These are phyloP conservation scores for Anisodus acutangulus DNA, from an alignment of 257 asterid species.

Conservation along the genomic window DNA sequence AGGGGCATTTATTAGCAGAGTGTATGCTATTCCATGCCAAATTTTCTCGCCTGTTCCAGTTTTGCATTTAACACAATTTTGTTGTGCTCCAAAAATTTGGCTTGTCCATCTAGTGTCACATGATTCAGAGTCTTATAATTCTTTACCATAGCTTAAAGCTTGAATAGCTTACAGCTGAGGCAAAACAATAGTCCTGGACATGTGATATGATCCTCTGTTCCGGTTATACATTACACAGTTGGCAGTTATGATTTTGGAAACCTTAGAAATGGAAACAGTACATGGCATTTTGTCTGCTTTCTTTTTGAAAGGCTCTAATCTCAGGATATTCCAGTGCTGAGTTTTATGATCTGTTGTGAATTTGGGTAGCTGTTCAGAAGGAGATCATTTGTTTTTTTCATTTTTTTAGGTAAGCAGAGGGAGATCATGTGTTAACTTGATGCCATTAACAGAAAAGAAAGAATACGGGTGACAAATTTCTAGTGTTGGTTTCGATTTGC, in stretches of 20 bases:
- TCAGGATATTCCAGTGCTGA: not conserved
- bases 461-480: not conserved
- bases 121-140: conserved; percentile 16
- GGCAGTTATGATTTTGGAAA: conserved; percentile 10
- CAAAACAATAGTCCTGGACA: not conserved
- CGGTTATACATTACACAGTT: not conserved
- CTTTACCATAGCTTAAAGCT: not conserved
- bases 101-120: not conserved
- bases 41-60: not conserved
- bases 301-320: not conserved
- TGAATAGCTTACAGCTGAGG: conserved; percentile 2
- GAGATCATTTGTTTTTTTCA: not conserved
- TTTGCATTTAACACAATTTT: not conserved
- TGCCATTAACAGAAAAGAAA: conserved; percentile 7
- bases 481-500: not conserved
- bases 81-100: conserved; percentile 13
- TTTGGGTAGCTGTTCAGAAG: conserved; percentile 12
- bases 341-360: not conserved
- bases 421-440: not conserved
- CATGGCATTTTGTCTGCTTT: conserved; percentile 12
- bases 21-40: not conserved
- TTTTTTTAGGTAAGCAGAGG: not conserved
- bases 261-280: not conserved
- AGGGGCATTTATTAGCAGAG: not conserved
- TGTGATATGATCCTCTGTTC: not conserved